A percentile compares a stretch with the other conserved stretches of the same genome.
Conservation (phyloP, 768 basidiomycete genomes). For the Suillus alpinus region DNA sequence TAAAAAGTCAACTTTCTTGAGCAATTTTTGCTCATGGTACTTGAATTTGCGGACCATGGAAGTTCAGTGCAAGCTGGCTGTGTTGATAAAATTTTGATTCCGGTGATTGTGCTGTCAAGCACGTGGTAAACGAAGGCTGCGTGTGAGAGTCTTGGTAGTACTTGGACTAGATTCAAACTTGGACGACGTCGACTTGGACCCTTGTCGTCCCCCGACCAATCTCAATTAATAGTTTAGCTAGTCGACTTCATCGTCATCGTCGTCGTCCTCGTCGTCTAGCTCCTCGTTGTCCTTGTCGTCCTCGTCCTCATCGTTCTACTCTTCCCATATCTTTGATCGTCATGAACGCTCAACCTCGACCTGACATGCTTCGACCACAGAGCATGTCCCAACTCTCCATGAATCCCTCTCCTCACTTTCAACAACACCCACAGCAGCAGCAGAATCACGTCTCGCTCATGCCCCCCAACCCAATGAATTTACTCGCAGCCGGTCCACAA, state of each 20-base stretch:
- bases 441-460: constrained; percentile 39
- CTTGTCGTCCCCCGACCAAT: constrained; percentile 1
- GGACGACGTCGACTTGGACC: constrained; percentile 4
- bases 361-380: constrained; percentile 46
- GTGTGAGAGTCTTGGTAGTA: constrained; percentile 11
- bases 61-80: not conserved
- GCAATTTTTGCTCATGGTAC: constrained; percentile 91
- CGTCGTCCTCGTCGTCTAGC: not conserved
- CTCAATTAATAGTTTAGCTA: not conserved
- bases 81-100: constrained; percentile 1
- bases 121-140: constrained; percentile 30
- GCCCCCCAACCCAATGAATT: constrained; percentile 36
- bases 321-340: constrained; percentile 10
- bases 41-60: constrained; percentile 90
- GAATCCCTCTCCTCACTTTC: constrained; percentile 32
- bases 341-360: constrained; percentile 53
- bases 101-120: constrained; percentile 10
- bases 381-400: constrained; percentile 38
- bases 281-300: not conserved
- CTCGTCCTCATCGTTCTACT: constrained; percentile 1
- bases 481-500: constrained; percentile 32
- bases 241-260: not conserved
- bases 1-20: constrained; percentile 97
- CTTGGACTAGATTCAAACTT: constrained; percentile 12
- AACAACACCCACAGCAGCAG: constrained; percentile 34